These are phyloP conservation scores for Macadamia integrifolia DNA, from an alignment of 164 flowering plant genomes.

Conservation along the genomic window DNA sequence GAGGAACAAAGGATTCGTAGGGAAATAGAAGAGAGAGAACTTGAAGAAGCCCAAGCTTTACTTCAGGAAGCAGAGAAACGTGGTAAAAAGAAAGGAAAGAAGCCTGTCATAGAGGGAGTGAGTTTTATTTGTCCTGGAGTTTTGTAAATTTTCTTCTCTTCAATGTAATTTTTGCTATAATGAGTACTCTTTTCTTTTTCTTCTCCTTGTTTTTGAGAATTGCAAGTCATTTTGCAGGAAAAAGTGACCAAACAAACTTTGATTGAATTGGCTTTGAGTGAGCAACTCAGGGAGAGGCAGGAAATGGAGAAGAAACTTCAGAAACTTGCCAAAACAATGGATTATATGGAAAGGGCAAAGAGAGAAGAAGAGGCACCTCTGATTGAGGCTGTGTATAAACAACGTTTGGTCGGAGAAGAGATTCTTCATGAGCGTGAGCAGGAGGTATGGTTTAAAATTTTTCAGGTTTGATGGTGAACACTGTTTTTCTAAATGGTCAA, in stretches of 20 bases:
- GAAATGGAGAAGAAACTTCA: conserved; percentile 92
- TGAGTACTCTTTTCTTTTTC: not conserved
- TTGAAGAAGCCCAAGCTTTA: conserved; percentile 20
- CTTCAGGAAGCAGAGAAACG: conserved; percentile 69
- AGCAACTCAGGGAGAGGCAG: conserved; percentile 36
- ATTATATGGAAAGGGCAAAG: conserved; percentile 18
- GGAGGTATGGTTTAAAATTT: conserved; percentile 38
- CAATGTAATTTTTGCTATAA: no score
- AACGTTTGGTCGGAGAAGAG: conserved; percentile 13
- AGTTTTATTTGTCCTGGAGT: conserved; percentile 14
- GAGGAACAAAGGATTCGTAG: conserved; percentile 56
- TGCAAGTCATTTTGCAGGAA: conserved; percentile 39
- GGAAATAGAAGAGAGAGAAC: not conserved
- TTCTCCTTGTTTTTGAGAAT: not conserved
- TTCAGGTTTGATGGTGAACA: not conserved
- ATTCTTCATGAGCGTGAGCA: conserved; percentile 74
- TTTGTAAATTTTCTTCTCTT: no score
- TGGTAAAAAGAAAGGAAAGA: conserved; percentile 68
- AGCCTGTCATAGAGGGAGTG: conserved; percentile 71
- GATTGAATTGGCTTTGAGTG: no score
- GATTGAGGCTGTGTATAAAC: conserved; percentile 45
- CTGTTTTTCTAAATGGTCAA: not conserved
- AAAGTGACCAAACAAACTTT: conserved; percentile 65
- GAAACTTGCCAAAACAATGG: conserved; percentile 19
- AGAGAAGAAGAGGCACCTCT: conserved; percentile 64